These are phyloP conservation scores for Anisodus acutangulus DNA, from an alignment of 257 asterid genomes.

Conservation along the genomic window DNA sequence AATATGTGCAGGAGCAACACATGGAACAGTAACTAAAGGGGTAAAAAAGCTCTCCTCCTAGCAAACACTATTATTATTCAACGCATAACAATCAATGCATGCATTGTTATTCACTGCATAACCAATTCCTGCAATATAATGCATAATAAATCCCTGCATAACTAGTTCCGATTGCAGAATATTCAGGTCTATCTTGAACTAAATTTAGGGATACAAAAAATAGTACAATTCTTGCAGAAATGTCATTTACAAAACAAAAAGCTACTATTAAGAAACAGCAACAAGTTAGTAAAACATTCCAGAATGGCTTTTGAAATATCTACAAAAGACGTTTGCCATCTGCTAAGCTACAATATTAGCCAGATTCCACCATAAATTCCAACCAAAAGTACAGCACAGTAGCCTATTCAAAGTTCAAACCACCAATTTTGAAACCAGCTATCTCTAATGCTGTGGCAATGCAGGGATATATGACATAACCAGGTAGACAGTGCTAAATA, in stretches of 20 bases:
- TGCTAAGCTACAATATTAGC: background rate
- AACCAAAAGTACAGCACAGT: background rate
- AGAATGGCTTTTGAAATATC: background rate
- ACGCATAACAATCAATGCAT: background rate
- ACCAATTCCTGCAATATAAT: background rate
- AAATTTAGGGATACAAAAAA: background rate
- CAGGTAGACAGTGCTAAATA: slow-evolving; percentile 65
- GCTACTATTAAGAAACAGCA: background rate
- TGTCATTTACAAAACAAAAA: background rate
- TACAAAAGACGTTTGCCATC: background rate
- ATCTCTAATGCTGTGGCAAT: background rate
- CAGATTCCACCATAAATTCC: background rate
- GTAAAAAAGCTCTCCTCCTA: background rate
- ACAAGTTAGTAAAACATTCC: background rate
- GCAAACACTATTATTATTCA: background rate
- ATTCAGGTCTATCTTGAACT: background rate
- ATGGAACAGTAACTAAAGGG: background rate
- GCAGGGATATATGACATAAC: slow-evolving; percentile 66
- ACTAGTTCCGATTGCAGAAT: background rate
- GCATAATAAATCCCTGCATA: background rate
- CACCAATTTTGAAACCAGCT: background rate
- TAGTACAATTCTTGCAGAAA: background rate
- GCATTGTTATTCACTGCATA: background rate
- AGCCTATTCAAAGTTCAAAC: background rate
- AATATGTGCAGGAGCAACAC: too few relatives aligned